Evolutionary conservation across 2,329 filamentous ascomycete species (phyloP).

Genomic region (Triangularia setosa): DNA sequence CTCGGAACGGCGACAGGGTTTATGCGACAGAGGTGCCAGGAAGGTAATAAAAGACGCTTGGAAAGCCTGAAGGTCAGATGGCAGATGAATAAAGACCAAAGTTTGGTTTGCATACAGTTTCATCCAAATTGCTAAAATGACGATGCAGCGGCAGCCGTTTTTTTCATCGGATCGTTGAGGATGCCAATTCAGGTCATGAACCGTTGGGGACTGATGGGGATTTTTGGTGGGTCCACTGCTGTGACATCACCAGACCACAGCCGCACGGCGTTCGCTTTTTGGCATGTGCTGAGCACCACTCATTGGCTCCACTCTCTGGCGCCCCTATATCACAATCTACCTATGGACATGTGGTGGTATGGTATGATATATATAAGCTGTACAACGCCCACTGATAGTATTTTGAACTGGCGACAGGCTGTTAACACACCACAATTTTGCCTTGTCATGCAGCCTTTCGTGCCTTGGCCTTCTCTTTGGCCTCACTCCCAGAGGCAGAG

Average conservation of each 20-base stretch:
- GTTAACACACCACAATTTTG: not conserved
- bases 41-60: no score
- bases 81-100: not conserved
- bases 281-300: not conserved
- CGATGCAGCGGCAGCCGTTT: not conserved
- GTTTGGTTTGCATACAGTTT: not conserved
- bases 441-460: not conserved
- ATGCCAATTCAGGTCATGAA: conserved; percentile 3
- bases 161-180: not conserved
- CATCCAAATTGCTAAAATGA: not conserved
- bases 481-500: not conserved
- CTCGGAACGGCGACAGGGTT: not conserved
- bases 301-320: conserved; percentile 3
- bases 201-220: conserved; percentile 5
- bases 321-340: not conserved
- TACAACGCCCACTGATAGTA: not conserved
- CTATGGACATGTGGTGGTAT: not conserved
- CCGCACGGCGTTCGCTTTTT: not conserved
- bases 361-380: not conserved
- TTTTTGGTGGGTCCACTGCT: conserved; percentile 7
- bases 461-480: not conserved
- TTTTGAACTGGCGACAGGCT: not conserved
- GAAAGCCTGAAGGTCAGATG: not conserved
- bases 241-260: conserved; percentile 16
- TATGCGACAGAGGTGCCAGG: not conserved